These are phyloP conservation scores for Fragaria nilgerrensis DNA, from an alignment of 306 rosid species.

Conservation along the genomic window DNA sequence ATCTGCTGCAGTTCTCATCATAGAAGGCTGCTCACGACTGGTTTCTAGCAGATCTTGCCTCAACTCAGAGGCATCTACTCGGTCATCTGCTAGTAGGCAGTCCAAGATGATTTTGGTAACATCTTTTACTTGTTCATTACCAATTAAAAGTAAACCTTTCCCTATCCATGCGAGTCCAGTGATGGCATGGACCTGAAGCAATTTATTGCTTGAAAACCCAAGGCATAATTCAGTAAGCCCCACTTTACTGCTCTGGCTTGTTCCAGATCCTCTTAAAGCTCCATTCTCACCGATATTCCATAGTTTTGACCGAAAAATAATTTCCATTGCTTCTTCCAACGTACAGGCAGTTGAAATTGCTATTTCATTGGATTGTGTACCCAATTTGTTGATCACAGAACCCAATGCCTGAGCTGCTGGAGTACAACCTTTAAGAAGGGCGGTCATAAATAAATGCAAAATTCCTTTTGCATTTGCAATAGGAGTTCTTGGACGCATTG, in stretches of 20 bases:
- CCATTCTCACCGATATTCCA: slow-evolving; percentile 30
- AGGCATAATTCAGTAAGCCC: slow-evolving; percentile 66
- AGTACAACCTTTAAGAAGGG: slow-evolving; percentile 67
- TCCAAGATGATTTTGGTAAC: slow-evolving; percentile 60
- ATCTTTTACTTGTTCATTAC: slow-evolving; percentile 83
- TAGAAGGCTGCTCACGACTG: slow-evolving; percentile 31
- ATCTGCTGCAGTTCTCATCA: slow-evolving; percentile 72
- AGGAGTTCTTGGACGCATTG: slow-evolving; percentile 48
- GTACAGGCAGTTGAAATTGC: slow-evolving; percentile 42
- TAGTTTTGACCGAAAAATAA: slow-evolving; percentile 51
- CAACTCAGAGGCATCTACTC: slow-evolving; percentile 28
- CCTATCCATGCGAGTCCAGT: slow-evolving; percentile 94
- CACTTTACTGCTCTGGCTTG: slow-evolving; percentile 40
- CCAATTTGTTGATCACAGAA: slow-evolving; percentile 78
- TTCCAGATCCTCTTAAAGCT: slow-evolving; percentile 29
- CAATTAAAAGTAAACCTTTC: slow-evolving; percentile 81
- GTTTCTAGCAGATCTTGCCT: slow-evolving; percentile 37
- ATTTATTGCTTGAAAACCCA: slow-evolving; percentile 44
- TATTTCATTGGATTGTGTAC: slow-evolving; percentile 38
- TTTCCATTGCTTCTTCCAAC: slow-evolving; percentile 76
- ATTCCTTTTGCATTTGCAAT: slow-evolving; percentile 56
- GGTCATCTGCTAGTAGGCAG: slow-evolving; percentile 50
- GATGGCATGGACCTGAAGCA: slow-evolving; percentile 65
- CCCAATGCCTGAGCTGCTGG: slow-evolving; percentile 92
- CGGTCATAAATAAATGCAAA: slow-evolving; percentile 52